Conservation (phyloP, 164 flowering plant species). For the Tinospora cordifolia region DNA sequence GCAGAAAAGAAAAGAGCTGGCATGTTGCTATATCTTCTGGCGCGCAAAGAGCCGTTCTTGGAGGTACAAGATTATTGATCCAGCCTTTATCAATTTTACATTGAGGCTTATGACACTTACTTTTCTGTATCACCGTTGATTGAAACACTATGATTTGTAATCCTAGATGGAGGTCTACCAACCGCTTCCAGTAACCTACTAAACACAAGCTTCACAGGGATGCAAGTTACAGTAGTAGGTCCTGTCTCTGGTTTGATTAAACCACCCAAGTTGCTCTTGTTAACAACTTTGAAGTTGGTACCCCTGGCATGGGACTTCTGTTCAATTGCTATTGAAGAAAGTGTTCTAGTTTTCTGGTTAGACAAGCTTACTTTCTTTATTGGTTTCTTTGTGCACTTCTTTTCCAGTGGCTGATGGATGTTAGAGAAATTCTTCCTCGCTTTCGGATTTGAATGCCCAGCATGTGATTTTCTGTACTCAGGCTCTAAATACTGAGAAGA, state of each 20-base stretch:
- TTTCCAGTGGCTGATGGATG: constrained; percentile 26
- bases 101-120: constrained; percentile 20
- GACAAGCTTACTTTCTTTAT: constrained; percentile 46
- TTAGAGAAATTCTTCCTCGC: constrained; percentile 23
- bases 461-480: constrained; percentile 30
- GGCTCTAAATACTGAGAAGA: constrained; percentile 26
- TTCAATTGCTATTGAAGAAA: constrained; percentile 63
- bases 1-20: neutral
- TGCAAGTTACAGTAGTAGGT: constrained; percentile 63
- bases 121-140: constrained; percentile 27
- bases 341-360: constrained; percentile 66
- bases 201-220: constrained; percentile 81
- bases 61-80: constrained; percentile 12
- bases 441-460: constrained; percentile 23
- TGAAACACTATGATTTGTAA: constrained; percentile 25
- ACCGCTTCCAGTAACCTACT: constrained; percentile 87
- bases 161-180: constrained; percentile 52
- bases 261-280: constrained; percentile 28
- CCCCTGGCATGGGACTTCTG: constrained; percentile 26
- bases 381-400: constrained; percentile 38
- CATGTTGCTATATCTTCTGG: neutral
- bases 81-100: constrained; percentile 21
- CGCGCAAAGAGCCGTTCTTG: neutral
- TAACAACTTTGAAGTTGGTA: constrained; percentile 14
- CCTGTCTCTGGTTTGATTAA: constrained; percentile 39